Evolutionary conservation across 192 early-diverging fungal genomes (phyloP).

Genomic region (Thoreauomyces humboldtii): DNA sequence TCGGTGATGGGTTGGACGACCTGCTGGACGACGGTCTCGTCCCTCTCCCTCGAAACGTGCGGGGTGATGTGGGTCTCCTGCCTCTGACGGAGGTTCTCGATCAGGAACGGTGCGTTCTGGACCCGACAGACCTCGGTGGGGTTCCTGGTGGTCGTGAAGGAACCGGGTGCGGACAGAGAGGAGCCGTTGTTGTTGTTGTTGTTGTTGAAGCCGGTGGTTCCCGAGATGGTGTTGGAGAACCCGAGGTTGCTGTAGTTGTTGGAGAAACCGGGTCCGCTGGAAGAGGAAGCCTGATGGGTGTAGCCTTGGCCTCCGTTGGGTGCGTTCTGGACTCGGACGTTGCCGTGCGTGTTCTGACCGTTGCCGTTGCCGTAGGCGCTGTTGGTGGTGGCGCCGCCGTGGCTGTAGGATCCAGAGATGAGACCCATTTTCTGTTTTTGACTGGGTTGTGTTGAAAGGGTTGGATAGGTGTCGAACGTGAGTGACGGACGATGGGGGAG

Average conservation of each 20-base stretch:
- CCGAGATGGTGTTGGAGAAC: neutral
- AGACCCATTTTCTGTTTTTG: constrained; percentile 8
- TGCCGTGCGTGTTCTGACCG: no score
- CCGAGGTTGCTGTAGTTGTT: neutral
- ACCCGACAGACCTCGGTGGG: constrained; percentile 10
- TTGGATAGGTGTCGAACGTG: no score
- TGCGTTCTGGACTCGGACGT: constrained; percentile 8
- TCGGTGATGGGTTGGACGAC: constrained; percentile 24
- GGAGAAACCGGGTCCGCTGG: neutral
- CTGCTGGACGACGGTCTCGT: constrained; percentile 29
- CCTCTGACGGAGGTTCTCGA: constrained; percentile 12
- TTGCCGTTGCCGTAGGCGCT: neutral
- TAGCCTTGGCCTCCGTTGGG: neutral
- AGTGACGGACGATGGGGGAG: no score
- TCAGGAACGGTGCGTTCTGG: constrained; percentile 18
- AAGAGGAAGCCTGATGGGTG: no score
- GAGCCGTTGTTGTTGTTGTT: neutral
- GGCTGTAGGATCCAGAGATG: constrained; percentile 11
- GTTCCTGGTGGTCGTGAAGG: neutral
- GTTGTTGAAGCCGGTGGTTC: neutral
- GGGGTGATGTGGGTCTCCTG: constrained; percentile 17
- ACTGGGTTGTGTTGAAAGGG: no score
- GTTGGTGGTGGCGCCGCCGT: constrained; percentile 7
- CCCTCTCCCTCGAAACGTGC: constrained; percentile 16
- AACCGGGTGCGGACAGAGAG: neutral